phyloP scores from a whole-genome alignment of 2,329 filamentous ascomycete species.

The Hymenoscyphus repandus region DNA sequence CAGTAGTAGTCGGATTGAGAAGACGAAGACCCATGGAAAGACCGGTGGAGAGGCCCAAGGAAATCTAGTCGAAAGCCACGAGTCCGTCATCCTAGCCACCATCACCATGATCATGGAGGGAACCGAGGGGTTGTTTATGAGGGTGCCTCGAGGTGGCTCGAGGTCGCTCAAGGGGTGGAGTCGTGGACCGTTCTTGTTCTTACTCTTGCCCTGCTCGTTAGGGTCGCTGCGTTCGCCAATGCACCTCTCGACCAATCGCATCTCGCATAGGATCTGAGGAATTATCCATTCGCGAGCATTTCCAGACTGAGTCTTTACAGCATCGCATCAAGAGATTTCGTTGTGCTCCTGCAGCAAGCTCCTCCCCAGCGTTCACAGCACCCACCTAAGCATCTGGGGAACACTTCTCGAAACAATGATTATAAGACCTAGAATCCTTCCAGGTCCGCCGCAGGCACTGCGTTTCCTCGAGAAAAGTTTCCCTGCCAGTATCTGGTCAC shows the following conservation, averaged over 20 bases:
- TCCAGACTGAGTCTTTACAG: conserved; percentile 11
- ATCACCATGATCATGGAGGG: too few relatives aligned
- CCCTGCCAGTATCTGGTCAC: too few relatives aligned
- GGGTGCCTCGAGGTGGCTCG: not conserved
- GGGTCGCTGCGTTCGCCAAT: not conserved
- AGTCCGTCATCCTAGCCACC: too few relatives aligned
- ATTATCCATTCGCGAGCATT: conserved; percentile 18
- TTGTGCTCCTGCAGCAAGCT: conserved; percentile 4
- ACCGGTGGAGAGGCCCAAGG: too few relatives aligned
- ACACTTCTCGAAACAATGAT: conserved; percentile 1
- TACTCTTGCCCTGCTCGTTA: not conserved
- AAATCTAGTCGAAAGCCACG: too few relatives aligned
- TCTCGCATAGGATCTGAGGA: conserved; percentile 4
- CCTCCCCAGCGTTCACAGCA: not conserved
- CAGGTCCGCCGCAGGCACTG: too few relatives aligned
- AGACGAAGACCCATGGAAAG: too few relatives aligned
- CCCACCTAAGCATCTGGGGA: not conserved
- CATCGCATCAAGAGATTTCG: conserved; percentile 4
- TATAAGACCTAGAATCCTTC: conserved; percentile 3
- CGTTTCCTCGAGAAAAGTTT: not conserved
- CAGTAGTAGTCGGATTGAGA: too few relatives aligned
- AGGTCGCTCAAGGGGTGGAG: not conserved
- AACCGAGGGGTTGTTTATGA: not conserved
- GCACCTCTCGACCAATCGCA: conserved; percentile 20
- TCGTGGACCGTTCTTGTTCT: not conserved